Percentiles rank a stretch among this genome's conserved stretches.
Conservation (phyloP, 768 basidiomycete genomes). For the Boletus bicolor region DNA sequence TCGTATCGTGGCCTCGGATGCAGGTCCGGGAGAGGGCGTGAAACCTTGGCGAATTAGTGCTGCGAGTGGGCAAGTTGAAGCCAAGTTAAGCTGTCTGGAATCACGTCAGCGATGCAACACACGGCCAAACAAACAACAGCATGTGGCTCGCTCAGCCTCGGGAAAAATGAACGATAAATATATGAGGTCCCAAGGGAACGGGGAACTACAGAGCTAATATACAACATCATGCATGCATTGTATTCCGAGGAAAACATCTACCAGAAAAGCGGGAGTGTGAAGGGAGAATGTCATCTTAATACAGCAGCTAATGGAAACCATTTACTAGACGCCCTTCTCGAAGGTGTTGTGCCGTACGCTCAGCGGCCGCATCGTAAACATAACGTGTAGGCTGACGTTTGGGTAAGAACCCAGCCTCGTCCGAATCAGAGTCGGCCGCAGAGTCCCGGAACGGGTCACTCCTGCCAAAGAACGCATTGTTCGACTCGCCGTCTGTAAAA, state of each 20-base stretch:
- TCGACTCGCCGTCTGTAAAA: constrained; percentile 44
- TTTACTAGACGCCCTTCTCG: constrained; percentile 43
- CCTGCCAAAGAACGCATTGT: constrained; percentile 52
- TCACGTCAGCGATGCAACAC: constrained; percentile 8
- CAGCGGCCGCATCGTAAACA: constrained; percentile 92
- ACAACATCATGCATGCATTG: constrained; percentile 23
- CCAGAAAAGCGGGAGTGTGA: not conserved
- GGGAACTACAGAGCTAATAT: constrained; percentile 22
- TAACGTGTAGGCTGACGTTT: constrained; percentile 57
- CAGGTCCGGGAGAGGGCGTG: not conserved
- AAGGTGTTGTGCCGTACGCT: constrained; percentile 64
- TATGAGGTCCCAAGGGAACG: constrained; percentile 8
- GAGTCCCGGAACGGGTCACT: constrained; percentile 34
- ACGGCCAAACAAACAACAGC: constrained; percentile 31
- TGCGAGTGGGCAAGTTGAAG: constrained; percentile 8
- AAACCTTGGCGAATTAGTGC: not conserved
- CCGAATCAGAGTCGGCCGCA: constrained; percentile 48
- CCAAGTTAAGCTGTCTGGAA: not conserved
- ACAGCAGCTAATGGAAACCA: constrained; percentile 42
- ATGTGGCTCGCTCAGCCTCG: constrained; percentile 3
- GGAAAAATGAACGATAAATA: constrained; percentile 22
- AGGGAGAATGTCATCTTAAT: not conserved
- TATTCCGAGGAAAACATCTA: constrained; percentile 14
- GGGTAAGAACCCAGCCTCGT: constrained; percentile 37
- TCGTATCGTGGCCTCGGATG: not conserved